Evolutionary conservation across 257 asterid genomes (phyloP), one percentile per base, ranked within the genome.

Genomic region (Voacanga thouarsii): DNA sequence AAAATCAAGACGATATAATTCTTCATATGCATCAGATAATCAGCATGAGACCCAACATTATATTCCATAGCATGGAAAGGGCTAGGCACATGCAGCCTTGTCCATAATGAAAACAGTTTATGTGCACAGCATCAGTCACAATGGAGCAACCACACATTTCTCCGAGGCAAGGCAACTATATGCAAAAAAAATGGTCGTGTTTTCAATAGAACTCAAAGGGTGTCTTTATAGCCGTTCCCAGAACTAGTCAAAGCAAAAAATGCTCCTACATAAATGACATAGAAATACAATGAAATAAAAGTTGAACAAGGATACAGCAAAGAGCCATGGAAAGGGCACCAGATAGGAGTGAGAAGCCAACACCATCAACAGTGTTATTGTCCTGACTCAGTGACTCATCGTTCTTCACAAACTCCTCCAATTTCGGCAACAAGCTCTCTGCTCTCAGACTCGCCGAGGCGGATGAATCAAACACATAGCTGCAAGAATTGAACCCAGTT

Each of bases 301-400:
- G 44, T 33, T 23, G 23, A 50, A 16, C 18, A 53, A 86, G 97
- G 97, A 94, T 94, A 94, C 97, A 92, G 77, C 97, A 94, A n/a
- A 94, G 87, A 12, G 99, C 99, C 97, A 92, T 91, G 30, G 99
- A 94, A 60, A 94, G 95, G 72, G 97, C 90, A 71, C 97, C 97
- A 33, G 97, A 91, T 39, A 92, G 97, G 78, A 94, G 94, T 0
- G 99, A 86, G 84, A 85, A 83, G 50, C 92, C 89, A 16, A 90
- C 90, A 47, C 93, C 94, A 76, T 85, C 87, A 15, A 89, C 92
- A 7, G 86, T 86, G 67, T 85, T 89, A 68, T 43, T 49, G 7
- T 88, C 97, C 75, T 76, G 80, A 79, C 92, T 88, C 71, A 87
- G 73, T 44, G 85, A 82, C 85, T 86, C 88, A 21, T 94, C 97